Percentiles rank a stretch among this genome's conserved stretches.
Conservation (phyloP, 2,329 filamentous ascomycete genomes). For the Aureobasidium sp. region DNA sequence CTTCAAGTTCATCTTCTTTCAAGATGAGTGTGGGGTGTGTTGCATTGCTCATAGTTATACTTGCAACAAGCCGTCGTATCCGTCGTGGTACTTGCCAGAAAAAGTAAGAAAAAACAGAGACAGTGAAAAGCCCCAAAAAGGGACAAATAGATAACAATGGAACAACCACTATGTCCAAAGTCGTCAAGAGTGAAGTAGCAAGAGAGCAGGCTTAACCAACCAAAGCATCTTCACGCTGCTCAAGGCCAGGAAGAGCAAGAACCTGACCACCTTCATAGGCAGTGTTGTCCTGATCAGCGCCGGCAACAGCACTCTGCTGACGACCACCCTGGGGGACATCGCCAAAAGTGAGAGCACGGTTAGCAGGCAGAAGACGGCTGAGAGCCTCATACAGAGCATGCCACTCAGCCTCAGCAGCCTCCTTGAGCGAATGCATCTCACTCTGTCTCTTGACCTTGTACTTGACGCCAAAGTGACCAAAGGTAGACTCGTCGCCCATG, state of each 20-base stretch:
- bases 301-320: background rate
- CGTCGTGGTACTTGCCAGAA: background rate
- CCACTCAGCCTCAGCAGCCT: constrained; percentile 23
- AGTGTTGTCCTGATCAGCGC: background rate
- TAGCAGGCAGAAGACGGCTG: background rate
- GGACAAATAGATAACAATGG: background rate
- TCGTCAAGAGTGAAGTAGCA: background rate
- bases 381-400: constrained; percentile 6
- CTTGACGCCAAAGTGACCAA: constrained; percentile 18
- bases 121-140: background rate
- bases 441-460: constrained; percentile 17
- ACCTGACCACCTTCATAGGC: background rate
- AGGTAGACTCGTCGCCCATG: constrained; percentile 15
- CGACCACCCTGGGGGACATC: background rate
- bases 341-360: background rate
- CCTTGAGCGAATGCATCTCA: constrained; percentile 18
- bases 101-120: background rate
- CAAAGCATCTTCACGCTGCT: background rate
- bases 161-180: background rate
- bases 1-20: background rate
- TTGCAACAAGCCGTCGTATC: background rate
- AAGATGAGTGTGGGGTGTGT: background rate
- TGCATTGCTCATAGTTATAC: background rate
- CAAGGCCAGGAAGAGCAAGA: background rate
- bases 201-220: background rate